Base-by-base conservation (phyloP, 305 asterid species). In the Plantago coronopus region DNA sequence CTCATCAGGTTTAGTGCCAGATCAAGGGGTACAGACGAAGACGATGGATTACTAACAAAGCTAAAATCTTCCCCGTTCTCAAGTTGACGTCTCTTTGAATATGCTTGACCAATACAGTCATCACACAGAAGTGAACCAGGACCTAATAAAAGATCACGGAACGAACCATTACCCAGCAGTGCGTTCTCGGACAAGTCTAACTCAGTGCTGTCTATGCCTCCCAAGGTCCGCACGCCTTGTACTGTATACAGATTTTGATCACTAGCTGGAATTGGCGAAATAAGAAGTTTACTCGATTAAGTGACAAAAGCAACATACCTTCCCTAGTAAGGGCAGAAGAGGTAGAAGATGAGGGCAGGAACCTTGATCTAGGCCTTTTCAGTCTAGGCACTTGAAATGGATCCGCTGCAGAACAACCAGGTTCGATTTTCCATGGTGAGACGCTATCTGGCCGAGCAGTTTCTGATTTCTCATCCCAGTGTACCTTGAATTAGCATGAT, bases 401-500 rank as follows among this genome's bases (percentile, higher is more conserved):
- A 81, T 91, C 86, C 64, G 86, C 66, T 0, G 90, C 79, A 56
- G 95, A 83, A 59, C 83, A 91, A 68, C 7, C 94, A 21, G 81
- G 98, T 54, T 91, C 97, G 62, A 88, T 75, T 63, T 91, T 80
- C 98, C 98, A 91, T 18, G 98, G 95, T 5, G 98, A 91, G 65
- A 91, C 96, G 67, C 93, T 81, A 18, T 88, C 95, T 17, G 98
- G 96, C 51, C 95, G 84, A 57, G 85, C 69, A 54, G 84, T 75
- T 45, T 87, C 61, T 19, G 95, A 84, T 63, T 69, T 81, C 80
- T 91, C 96, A 71, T 91, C 98, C 98, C 96, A 91, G 27, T 89
- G 83, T 49, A 88, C 96, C 97, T 87, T 62, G 7, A 60, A 49
- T 38, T 25, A 58, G 29, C 50, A 69, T 19, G 29, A 60, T 48